A percentile compares a stretch with the other conserved stretches of the same genome.
phyloP scores from a whole-genome alignment of 768 basidiomycete genomes.

The Galerina sulciceps region DNA sequence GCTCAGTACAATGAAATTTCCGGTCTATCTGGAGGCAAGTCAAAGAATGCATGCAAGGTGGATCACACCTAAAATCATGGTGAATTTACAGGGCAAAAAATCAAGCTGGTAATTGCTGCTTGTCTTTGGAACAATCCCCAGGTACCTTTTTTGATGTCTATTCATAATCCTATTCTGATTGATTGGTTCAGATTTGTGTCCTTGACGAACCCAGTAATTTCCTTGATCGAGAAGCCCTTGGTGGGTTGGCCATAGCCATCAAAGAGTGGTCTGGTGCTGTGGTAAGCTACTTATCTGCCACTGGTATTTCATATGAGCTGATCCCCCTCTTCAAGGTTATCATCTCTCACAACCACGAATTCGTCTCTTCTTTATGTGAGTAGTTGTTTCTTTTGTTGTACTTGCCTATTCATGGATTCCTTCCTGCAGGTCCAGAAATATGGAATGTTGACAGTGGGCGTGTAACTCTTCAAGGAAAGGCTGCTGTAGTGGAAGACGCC shows the following conservation, averaged over 20 bases:
- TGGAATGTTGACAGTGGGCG: slow-evolving; percentile 91
- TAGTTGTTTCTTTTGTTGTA: slow-evolving; percentile 19
- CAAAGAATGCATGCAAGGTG: neutral
- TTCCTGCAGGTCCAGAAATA: slow-evolving; percentile 76
- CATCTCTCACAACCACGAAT: slow-evolving; percentile 95
- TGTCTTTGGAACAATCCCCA: slow-evolving; percentile 97
- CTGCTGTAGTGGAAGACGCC: slow-evolving; percentile 81
- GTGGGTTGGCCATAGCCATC: slow-evolving; percentile 94
- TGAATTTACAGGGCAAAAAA: slow-evolving; percentile 77
- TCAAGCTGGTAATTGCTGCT: slow-evolving; percentile 93
- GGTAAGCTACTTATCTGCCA: slow-evolving; percentile 44
- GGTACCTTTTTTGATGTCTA: slow-evolving; percentile 40
- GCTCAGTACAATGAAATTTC: slow-evolving; percentile 98
- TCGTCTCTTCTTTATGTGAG: slow-evolving; percentile 81
- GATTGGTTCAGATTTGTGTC: slow-evolving; percentile 57
- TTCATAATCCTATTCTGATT: neutral
- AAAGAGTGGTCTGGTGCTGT: slow-evolving; percentile 94
- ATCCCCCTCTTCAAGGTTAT: slow-evolving; percentile 64
- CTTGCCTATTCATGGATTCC: slow-evolving; percentile 6
- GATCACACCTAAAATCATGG: slow-evolving; percentile 1
- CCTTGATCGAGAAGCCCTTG: slow-evolving; percentile 94
- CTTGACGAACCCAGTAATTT: slow-evolving; percentile 96
- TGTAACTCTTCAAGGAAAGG: slow-evolving; percentile 88
- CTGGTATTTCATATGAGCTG: slow-evolving; percentile 15
- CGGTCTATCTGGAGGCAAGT: slow-evolving; percentile 87